These are phyloP conservation scores for Fusarium cicatricum DNA, from an alignment of 2,329 filamentous ascomycete species.

Conservation along the genomic window DNA sequence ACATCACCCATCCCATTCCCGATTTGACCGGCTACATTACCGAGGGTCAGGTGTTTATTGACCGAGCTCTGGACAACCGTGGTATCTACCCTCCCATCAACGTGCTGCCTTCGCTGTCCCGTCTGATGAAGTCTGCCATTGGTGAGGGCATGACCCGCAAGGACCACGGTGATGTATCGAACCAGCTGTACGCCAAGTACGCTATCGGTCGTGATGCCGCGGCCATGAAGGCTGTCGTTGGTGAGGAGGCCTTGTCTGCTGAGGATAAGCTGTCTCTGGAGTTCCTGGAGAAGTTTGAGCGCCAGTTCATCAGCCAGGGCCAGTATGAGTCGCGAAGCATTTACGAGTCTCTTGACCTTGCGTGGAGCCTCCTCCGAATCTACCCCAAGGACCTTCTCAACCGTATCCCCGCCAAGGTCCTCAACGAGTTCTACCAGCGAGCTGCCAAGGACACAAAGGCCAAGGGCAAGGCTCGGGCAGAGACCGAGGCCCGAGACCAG, in stretches of 20 bases:
- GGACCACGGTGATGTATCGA: slow-evolving; percentile 98
- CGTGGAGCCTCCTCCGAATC: slow-evolving; percentile 95
- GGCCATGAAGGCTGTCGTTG: slow-evolving; percentile 99
- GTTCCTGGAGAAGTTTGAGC: slow-evolving; percentile 98
- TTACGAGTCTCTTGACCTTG: slow-evolving; percentile 92
- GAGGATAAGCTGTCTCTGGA: slow-evolving; percentile 98
- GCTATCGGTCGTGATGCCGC: slow-evolving; percentile 98
- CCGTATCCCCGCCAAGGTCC: slow-evolving; percentile 84
- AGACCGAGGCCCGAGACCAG: slow-evolving; percentile 50
- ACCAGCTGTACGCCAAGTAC: slow-evolving; percentile 99
- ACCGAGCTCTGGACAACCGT: slow-evolving; percentile 93
- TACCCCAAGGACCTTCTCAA: slow-evolving; percentile 99
- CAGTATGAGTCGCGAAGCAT: slow-evolving; percentile 92
- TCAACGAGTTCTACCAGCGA: slow-evolving; percentile 84
- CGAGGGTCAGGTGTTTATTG: slow-evolving; percentile 97
- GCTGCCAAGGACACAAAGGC: slow-evolving; percentile 69
- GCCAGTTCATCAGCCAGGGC: slow-evolving; percentile 90
- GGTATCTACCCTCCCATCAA: slow-evolving; percentile 99
- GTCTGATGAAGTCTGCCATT: slow-evolving; percentile 99
- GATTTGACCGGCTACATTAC: slow-evolving; percentile 99
- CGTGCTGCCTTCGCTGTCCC: slow-evolving; percentile 94
- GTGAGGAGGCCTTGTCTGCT: slow-evolving; percentile 92
- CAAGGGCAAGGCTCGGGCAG: slow-evolving; percentile 65
- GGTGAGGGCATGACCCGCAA: slow-evolving; percentile 96
- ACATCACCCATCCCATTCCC: slow-evolving; percentile 98